These are phyloP conservation scores for Rhododendron kiyosumense DNA, from an alignment of 148 eudicot species.

Conservation along the genomic window DNA sequence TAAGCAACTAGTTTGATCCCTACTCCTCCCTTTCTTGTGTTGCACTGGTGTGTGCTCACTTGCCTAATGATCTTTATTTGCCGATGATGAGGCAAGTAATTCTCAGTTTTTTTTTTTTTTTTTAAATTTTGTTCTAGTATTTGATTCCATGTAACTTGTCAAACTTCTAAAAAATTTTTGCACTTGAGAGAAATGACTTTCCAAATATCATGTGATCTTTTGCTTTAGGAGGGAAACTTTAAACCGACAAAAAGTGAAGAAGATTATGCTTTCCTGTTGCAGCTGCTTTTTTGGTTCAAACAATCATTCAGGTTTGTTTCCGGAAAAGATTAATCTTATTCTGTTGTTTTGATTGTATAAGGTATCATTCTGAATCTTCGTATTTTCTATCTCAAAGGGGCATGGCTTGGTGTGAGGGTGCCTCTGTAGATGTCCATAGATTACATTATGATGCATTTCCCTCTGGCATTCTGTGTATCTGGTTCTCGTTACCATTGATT, in stretches of 20 bases:
- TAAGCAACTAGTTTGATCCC: not conserved
- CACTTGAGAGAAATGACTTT: not conserved
- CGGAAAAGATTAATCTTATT: not conserved
- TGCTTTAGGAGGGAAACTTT: conserved; percentile 78
- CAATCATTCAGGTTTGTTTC: conserved; percentile 68
- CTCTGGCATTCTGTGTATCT: not conserved
- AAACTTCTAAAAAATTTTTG: not conserved
- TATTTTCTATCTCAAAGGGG: not conserved
- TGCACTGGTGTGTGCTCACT: not conserved
- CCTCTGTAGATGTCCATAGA: not conserved
- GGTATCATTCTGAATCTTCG: not conserved
- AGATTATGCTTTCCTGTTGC: conserved; percentile 79
- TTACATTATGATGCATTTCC: not conserved
- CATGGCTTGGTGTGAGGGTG: not conserved
- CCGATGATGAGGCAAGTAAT: not conserved
- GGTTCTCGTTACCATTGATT: not conserved
- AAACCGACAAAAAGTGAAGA: conserved; percentile 64
- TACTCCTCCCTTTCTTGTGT: not conserved
- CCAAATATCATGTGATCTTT: conserved; percentile 5
- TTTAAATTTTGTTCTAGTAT: not conserved
- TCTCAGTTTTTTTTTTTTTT: not conserved
- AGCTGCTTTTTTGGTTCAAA: conserved; percentile 95
- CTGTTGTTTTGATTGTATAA: not conserved
- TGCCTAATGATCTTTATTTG: not conserved
- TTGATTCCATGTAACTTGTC: not conserved